Conservation (phyloP, 2,329 filamentous ascomycete genomes). For the Talaromyces marneffei region DNA sequence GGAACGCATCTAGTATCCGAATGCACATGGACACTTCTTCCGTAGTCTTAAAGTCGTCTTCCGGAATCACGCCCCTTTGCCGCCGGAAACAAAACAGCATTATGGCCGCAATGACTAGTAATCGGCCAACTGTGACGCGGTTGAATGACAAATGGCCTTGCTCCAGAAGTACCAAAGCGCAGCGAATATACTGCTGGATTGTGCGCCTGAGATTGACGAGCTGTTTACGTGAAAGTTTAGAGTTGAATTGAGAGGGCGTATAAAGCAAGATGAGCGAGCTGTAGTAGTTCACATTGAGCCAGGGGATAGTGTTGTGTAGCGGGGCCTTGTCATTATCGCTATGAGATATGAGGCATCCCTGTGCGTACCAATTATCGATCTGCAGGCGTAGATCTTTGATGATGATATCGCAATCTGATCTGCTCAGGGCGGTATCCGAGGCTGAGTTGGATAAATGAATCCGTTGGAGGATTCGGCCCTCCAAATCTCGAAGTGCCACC, state of each 20-base stretch:
- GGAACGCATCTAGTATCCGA: not conserved
- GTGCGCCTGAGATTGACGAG: not conserved
- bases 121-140: not conserved
- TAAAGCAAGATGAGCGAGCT: not conserved
- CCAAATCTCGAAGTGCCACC: not conserved
- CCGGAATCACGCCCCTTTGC: not conserved
- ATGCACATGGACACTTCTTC: not conserved
- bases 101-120: not conserved
- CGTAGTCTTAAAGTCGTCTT: not conserved
- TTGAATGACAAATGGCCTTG: not conserved
- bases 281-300: not conserved
- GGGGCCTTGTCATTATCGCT: not conserved
- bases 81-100: not conserved
- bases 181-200: not conserved
- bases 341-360: not conserved
- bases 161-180: not conserved
- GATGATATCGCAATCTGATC: not conserved
- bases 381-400: not conserved
- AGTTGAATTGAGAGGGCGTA: not conserved
- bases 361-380: not conserved
- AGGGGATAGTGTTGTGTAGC: not conserved
- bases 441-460: not conserved
- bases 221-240: not conserved
- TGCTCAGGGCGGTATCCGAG: not conserved
- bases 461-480: not conserved